Percentiles rank a stretch among this genome's conserved stretches.
Conservation (phyloP, 192 early-diverging fungal genomes). For the Globomyces pollinis-pini region DNA sequence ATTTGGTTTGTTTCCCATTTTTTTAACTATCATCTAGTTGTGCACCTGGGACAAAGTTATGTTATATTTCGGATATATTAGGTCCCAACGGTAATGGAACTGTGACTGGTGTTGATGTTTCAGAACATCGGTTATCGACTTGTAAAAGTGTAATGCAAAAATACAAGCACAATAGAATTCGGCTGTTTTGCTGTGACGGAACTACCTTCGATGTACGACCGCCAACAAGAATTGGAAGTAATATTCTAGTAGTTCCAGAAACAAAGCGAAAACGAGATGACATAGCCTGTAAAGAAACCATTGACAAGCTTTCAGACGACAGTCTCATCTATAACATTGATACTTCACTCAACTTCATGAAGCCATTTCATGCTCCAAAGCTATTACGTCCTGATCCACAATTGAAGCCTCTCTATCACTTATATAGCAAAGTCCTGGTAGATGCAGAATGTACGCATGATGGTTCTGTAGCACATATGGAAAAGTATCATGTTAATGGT, state of each 20-base stretch:
- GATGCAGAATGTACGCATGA: slow-evolving; percentile 87
- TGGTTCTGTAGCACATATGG: slow-evolving; percentile 58
- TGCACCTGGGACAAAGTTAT: slow-evolving; percentile 84
- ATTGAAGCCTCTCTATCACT: slow-evolving; percentile 13
- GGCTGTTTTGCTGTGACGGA: slow-evolving; percentile 77
- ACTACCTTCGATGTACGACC: slow-evolving; percentile 65
- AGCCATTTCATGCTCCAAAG: slow-evolving; percentile 75
- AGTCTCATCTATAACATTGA: slow-evolving; percentile 8
- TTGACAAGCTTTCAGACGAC: too few relatives aligned
- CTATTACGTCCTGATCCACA: slow-evolving; percentile 59
- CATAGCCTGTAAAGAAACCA: slow-evolving; percentile 5
- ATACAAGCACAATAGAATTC: slow-evolving; percentile 43
- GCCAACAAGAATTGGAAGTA: slow-evolving; percentile 46
- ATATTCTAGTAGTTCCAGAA: not conserved
- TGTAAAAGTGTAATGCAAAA: slow-evolving; percentile 70
- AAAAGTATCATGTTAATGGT: slow-evolving; percentile 63
- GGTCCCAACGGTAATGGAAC: slow-evolving; percentile 43
- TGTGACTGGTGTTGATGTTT: slow-evolving; percentile 89
- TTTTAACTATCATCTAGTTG: slow-evolving; percentile 28
- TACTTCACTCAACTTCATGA: not conserved
- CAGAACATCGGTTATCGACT: slow-evolving; percentile 58
- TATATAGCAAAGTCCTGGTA: slow-evolving; percentile 65
- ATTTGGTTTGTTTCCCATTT: slow-evolving; percentile 40
- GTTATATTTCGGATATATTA: slow-evolving; percentile 67
- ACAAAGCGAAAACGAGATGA: not conserved